These are phyloP conservation scores for Ustilago tritici DNA, from an alignment of 1,284 basidiomycete genomes.

Conservation along the genomic window DNA sequence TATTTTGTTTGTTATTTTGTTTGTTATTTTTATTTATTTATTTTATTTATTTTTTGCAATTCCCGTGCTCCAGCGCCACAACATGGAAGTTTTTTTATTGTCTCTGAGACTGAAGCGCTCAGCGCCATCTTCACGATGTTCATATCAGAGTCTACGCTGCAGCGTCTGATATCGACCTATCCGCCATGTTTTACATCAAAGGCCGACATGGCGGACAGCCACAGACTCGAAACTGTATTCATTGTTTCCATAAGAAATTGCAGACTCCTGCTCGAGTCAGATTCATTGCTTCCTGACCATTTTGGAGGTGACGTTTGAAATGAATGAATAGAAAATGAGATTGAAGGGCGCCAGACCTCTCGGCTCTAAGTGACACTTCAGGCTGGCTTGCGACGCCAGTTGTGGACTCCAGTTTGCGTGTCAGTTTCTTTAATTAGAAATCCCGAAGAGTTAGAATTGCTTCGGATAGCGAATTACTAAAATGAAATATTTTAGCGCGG, in stretches of 20 bases:
- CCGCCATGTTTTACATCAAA: conserved; percentile 28
- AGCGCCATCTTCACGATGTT: neutral
- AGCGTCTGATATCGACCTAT: neutral
- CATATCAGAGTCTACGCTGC: conserved; percentile 1
- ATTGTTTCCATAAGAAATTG: neutral
- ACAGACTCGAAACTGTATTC: neutral
- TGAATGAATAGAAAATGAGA: neutral
- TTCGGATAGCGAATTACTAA: no score
- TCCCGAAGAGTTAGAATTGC: no score
- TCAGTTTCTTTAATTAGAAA: neutral
- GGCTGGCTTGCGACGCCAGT: neutral
- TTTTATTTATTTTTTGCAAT: no score
- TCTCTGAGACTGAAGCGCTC: neutral
- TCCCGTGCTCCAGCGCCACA: no score
- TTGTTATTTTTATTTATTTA: no score
- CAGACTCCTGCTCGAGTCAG: neutral
- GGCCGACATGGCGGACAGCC: conserved; percentile 13
- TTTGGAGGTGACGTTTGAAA: neutral
- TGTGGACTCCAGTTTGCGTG: conserved; percentile 1
- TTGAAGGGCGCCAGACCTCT: conserved; percentile 4
- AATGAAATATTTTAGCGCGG: no score
- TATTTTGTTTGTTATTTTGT: no score
- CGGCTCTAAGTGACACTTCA: conserved; percentile 15
- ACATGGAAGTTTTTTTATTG: no score
- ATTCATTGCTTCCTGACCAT: neutral